Percentiles rank a stretch among this genome's conserved stretches.
phyloP scores from a whole-genome alignment of 495 filamentous ascomycete genomes.

The Aspergillus indologenus region DNA sequence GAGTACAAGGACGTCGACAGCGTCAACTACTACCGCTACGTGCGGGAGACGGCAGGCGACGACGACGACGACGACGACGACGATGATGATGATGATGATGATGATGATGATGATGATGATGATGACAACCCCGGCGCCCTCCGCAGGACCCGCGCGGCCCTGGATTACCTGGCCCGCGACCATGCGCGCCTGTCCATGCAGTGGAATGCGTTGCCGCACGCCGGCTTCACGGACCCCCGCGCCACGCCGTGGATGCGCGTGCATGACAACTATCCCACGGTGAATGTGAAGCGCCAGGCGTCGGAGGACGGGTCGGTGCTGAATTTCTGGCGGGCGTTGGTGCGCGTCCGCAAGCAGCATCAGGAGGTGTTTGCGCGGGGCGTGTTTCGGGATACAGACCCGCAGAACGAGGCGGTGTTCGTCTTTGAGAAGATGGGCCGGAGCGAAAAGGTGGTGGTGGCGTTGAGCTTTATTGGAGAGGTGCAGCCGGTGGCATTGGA shows the following conservation, averaged over 20 bases:
- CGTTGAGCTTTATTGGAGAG: constrained; percentile 23
- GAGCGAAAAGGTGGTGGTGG: constrained; percentile 15
- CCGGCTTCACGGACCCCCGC: constrained; percentile 31
- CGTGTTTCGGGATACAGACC: constrained; percentile 42
- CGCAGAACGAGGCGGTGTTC: constrained; percentile 34
- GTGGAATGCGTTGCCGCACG: constrained; percentile 51
- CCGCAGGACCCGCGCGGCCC: constrained; percentile 15
- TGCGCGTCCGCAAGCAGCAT: constrained; percentile 47
- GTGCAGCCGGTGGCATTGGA: constrained; percentile 8
- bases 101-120: no score
- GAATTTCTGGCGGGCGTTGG: constrained; percentile 43
- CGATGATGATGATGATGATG: no score
- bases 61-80: no score
- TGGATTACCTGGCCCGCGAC: constrained; percentile 39
- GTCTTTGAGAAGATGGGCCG: constrained; percentile 21
- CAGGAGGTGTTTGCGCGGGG: constrained; percentile 54
- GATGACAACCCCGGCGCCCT: constrained; percentile 16
- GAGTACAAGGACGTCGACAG: constrained; percentile 65
- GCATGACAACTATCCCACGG: constrained; percentile 38
- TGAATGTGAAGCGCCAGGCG: constrained; percentile 46
- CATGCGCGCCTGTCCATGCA: constrained; percentile 55
- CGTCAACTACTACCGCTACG: constrained; percentile 46
- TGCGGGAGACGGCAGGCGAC: constrained; percentile 21
- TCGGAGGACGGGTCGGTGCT: constrained; percentile 36
- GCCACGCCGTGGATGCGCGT: constrained; percentile 53